A percentile compares a stretch with the other conserved stretches of the same genome.
Conservation (phyloP, 2,329 filamentous ascomycete genomes). For the Biscogniauxia marginata region DNA sequence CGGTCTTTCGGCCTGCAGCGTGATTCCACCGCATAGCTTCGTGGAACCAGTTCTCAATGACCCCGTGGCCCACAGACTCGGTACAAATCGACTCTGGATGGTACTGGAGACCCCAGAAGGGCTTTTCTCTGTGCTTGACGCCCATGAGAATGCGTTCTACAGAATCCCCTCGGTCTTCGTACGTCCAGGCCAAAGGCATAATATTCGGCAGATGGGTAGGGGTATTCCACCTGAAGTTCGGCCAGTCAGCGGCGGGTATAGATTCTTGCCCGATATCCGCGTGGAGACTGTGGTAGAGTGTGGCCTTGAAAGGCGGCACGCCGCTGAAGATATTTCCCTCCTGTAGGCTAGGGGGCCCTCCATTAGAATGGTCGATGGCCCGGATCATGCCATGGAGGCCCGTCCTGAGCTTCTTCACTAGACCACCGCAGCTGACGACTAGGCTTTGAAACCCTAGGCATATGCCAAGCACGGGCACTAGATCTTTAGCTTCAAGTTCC, state of each 20-base stretch:
- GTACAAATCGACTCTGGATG: conserved; percentile 90
- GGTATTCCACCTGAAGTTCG: conserved; percentile 39
- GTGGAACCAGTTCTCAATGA: conserved; percentile 75
- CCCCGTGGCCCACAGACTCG: conserved; percentile 59
- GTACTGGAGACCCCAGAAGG: conserved; percentile 87
- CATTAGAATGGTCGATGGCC: conserved; percentile 54
- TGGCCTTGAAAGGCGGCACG: conserved; percentile 63
- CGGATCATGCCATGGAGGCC: conserved; percentile 83
- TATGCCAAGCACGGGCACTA: conserved; percentile 80
- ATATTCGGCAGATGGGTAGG: conserved; percentile 39
- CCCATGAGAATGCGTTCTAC: conserved; percentile 70
- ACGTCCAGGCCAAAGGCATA: conserved; percentile 63
- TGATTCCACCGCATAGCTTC: conserved; percentile 59
- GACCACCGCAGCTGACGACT: conserved; percentile 64
- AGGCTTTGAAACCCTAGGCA: conserved; percentile 89
- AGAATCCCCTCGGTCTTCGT: conserved; percentile 40
- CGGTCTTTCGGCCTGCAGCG: conserved; percentile 12
- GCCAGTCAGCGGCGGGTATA: conserved; percentile 37
- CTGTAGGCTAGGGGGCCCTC: conserved; percentile 8
- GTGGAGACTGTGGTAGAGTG: conserved; percentile 71
- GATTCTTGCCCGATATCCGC: conserved; percentile 52
- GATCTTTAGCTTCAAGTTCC: conserved; percentile 55
- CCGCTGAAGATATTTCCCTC: conserved; percentile 63
- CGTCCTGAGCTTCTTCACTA: conserved; percentile 63
- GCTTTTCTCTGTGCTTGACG: conserved; percentile 63